Evolutionary conservation across 179 eudicot species (phyloP), one percentile per base, ranked within the genome.

Genomic region (Amaranthus tricolor): DNA sequence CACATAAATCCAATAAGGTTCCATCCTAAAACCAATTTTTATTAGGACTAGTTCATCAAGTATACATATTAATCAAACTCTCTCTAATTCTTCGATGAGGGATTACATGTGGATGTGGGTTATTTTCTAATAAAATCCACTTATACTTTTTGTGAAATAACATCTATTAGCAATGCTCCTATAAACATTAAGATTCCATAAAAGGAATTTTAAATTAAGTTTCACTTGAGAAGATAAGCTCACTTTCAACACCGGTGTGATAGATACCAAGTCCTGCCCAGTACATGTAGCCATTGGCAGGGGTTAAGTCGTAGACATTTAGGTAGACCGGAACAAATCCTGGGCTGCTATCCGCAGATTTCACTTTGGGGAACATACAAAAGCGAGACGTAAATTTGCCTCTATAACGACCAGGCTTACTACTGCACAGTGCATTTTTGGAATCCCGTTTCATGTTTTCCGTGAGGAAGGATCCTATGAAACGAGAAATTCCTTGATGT

Each of bases 161-260:
- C 58, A 51, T 51, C 17, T 19, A 21, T 17, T 68, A 50, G 3
- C 14, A 9, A 1, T 5, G 15, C 13, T 52, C n/a, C 24, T 51
- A 64, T 14, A 49, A 47, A 74, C 15, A 66, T 76, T 0, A 50
- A 3, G 15, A 63, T 45, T 31, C 53, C 6, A 49, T 11, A 19
- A 66, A 0, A 51, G 52, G 45, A 21, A 19, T 17, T 20, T 5
- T 51, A 0, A 51, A 13, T 44, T 7, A 53, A 61, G 55, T 9
- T 62, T 45, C 9, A 73, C 16, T 54, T 17, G 51, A n/a, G 59
- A 77, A 67, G 6, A 74, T 66, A 15, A 12, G 31, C 50, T 24
- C 83, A 91, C 98, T 97, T 94, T 94, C 98, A 7, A 94, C 92
- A 47, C 98, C 98, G 71, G 98, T 91, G 82, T 94, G 98, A 82